Evolutionary conservation across 2,329 filamentous ascomycete species (phyloP), one percentile per base, ranked within the genome.

Genomic region (Exophiala oligosperma): DNA sequence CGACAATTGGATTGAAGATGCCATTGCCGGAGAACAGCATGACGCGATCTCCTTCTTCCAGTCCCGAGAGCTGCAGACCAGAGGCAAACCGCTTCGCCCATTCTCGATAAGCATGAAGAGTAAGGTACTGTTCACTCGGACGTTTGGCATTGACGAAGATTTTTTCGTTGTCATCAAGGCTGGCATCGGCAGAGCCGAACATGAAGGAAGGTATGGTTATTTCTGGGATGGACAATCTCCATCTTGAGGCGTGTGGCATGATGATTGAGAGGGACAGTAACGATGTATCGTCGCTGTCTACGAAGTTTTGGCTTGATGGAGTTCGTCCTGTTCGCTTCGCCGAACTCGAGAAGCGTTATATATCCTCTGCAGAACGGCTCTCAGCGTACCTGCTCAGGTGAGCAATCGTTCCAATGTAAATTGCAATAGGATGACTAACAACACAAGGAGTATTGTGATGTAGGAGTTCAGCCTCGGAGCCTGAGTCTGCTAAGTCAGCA

Each of bases 81-180:
- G 80, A 80, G 1, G 89, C 90, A 35, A 94, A 74, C 12, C 89
- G 85, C 71, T 92, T 88, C 35, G 85, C 81, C 77, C 89, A 87
- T 63, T 87, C 77, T 23, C 90, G 86, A 71, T 87, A 90, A 59
- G 82, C 79, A 62, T 80, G 70, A 40, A 83, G 76, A 3, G 86
- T 89, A 40, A 94, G 76, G 64, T 80, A 85, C 66, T 88, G 84
- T 7, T 82, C 86, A 5, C 89, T 82, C 1, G 90, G 87, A 1
- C 81, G 77, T 37, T 84, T 80, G 7, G 88, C 83, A 66, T 92
- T 89, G 52, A 90, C 77, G 66, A 86, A 84, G 37, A 66, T 68
- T 56, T 73, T 69, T 4, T 79, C 75, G 12, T 73, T 77, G 24
- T 72, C 72, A 6, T 79, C 76, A 1, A 82, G 69, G 2, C 73